Conservation (phyloP, 1,284 basidiomycete species). For the Ustilago lituana region DNA sequence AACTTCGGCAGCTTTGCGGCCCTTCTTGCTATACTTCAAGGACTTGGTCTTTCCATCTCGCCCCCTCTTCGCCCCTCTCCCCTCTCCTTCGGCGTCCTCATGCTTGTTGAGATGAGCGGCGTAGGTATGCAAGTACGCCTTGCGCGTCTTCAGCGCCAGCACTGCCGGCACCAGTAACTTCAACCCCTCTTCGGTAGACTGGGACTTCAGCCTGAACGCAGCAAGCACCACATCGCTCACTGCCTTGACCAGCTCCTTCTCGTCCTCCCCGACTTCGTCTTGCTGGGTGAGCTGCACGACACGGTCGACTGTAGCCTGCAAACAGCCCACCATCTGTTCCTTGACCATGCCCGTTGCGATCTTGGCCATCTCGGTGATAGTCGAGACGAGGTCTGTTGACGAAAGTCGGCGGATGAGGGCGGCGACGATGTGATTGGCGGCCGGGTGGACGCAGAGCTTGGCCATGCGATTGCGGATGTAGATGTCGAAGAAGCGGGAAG, state of each 20-base stretch:
- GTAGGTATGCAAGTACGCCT: constrained; percentile 42
- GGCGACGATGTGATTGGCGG: constrained; percentile 62
- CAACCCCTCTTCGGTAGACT: constrained; percentile 7
- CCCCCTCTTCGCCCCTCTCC: constrained; percentile 17
- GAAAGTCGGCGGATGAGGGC: constrained; percentile 34
- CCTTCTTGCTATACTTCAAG: constrained; percentile 11
- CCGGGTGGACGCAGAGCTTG: constrained; percentile 61
- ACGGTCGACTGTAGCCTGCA: constrained; percentile 33
- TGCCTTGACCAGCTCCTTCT: constrained; percentile 20
- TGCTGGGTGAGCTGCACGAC: constrained; percentile 8
- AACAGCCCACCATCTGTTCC: constrained; percentile 35
- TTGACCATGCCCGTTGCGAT: constrained; percentile 36
- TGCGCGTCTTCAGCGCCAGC: constrained; percentile 41
- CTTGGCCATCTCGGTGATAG: constrained; percentile 26
- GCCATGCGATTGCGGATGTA: constrained; percentile 55
- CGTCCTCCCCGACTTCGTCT: background rate
- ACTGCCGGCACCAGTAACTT: constrained; percentile 39
- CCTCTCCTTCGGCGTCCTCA: constrained; percentile 5
- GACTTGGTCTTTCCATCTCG: constrained; percentile 26
- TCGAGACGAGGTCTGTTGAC: background rate
- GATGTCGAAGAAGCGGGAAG: constrained; percentile 47
- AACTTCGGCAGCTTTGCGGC: constrained; percentile 13
- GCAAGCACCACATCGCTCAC: constrained; percentile 23
- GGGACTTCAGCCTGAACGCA: constrained; percentile 21
- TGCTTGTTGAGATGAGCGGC: constrained; percentile 15